Evolutionary conservation across 2,329 filamentous ascomycete genomes (phyloP).

Genomic region (Claviceps sp.): DNA sequence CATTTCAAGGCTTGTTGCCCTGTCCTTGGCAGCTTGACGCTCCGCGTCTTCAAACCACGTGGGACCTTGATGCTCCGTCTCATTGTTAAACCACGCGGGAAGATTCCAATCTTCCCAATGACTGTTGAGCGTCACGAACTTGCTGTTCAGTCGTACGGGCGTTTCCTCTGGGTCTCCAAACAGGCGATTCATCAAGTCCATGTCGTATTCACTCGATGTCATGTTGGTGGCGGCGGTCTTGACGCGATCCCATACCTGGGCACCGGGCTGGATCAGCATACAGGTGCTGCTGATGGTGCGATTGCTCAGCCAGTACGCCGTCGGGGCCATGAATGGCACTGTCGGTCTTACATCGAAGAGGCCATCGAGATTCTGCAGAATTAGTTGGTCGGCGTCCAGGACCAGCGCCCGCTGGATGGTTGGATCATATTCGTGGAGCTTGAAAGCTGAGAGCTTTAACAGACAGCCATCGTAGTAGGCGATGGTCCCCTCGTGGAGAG

Average conservation of each 20-base stretch:
- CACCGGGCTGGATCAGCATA: slow-evolving; percentile 9
- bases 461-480: slow-evolving; percentile 8
- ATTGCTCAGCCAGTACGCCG: slow-evolving; percentile 8
- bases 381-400: slow-evolving; percentile 10
- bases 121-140: slow-evolving; percentile 8
- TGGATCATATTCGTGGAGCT: slow-evolving; percentile 8
- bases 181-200: slow-evolving; percentile 10
- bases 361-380: slow-evolving; percentile 8
- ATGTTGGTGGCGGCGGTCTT: neutral
- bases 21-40: neutral
- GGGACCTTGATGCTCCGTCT: slow-evolving; percentile 1
- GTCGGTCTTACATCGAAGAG: slow-evolving; percentile 7
- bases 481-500: slow-evolving; percentile 2
- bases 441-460: slow-evolving; percentile 10
- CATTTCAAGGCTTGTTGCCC: slow-evolving; percentile 3
- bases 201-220: slow-evolving; percentile 7
- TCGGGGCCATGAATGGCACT: slow-evolving; percentile 5
- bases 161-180: slow-evolving; percentile 1
- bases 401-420: slow-evolving; percentile 5
- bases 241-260: slow-evolving; percentile 6
- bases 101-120: slow-evolving; percentile 11
- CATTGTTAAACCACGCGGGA: slow-evolving; percentile 8
- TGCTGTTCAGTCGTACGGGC: slow-evolving; percentile 1
- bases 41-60: slow-evolving; percentile 6
- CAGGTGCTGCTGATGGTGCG: slow-evolving; percentile 9